These are phyloP conservation scores for Pouteria glomerata DNA, from an alignment of 148 eudicot genomes.

Conservation along the genomic window DNA sequence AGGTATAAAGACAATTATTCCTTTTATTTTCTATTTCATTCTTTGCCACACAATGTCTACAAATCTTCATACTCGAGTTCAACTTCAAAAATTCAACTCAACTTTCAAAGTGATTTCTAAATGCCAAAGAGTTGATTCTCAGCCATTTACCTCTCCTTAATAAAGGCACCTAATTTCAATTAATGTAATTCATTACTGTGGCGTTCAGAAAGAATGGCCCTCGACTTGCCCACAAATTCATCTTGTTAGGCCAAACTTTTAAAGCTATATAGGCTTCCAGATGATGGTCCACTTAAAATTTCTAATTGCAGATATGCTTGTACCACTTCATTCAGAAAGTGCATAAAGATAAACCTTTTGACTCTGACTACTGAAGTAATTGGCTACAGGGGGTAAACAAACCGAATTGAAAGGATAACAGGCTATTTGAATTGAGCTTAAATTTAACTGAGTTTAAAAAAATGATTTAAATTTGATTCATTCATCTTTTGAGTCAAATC, in stretches of 20 bases:
- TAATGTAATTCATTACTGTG: neutral
- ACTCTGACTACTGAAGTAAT: neutral
- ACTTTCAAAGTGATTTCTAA: neutral
- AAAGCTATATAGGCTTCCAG: neutral
- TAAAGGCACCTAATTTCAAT: neutral
- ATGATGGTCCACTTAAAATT: neutral
- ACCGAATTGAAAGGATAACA: too few species aligned
- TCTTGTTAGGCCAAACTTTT: neutral
- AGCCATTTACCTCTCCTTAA: neutral
- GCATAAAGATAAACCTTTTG: neutral
- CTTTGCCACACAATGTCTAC: neutral
- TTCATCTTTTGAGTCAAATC: too few species aligned
- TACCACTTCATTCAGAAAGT: neutral
- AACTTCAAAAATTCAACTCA: neutral
- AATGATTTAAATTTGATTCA: too few species aligned
- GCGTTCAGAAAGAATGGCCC: neutral
- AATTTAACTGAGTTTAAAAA: too few species aligned
- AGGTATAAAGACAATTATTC: too few species aligned
- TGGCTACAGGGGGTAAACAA: too few species aligned
- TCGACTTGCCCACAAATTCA: neutral
- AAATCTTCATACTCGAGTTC: neutral
- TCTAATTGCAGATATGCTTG: neutral
- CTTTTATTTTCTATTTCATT: neutral
- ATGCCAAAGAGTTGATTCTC: neutral
- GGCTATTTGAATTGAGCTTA: too few species aligned